These are phyloP conservation scores for Colletotrichum incanum DNA, from an alignment of 2,329 filamentous ascomycete species.

Conservation along the genomic window DNA sequence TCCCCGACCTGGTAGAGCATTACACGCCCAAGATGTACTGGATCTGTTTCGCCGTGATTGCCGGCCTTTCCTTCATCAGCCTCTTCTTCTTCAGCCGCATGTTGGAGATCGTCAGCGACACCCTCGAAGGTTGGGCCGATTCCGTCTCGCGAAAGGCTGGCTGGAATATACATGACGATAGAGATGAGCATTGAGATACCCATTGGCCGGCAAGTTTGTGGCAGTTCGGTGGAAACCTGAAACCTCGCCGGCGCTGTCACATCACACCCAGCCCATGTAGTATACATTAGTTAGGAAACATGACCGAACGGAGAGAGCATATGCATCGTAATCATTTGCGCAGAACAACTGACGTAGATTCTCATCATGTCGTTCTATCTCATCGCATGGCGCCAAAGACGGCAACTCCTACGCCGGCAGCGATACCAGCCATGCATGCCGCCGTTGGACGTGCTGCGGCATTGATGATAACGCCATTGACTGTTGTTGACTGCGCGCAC, in stretches of 20 bases:
- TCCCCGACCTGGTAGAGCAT: constrained; percentile 67
- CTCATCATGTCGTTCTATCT: not conserved
- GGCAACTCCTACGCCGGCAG: constrained; percentile 37
- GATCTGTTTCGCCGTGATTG: constrained; percentile 76
- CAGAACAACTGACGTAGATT: not conserved
- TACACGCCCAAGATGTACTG: constrained; percentile 78
- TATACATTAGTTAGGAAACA: not conserved
- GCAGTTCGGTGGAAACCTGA: not conserved
- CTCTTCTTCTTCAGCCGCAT: constrained; percentile 69
- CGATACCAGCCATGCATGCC: constrained; percentile 38
- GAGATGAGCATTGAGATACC: constrained; percentile 11
- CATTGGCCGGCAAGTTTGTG: not conserved
- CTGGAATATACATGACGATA: constrained; percentile 11
- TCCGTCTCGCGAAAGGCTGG: not conserved
- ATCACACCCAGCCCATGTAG: not conserved
- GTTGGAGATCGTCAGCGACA: constrained; percentile 63
- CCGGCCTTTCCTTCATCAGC: constrained; percentile 71
- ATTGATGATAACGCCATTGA: constrained; percentile 44
- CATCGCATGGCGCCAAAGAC: constrained; percentile 38
- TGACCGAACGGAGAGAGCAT: not conserved
- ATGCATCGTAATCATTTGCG: not conserved
- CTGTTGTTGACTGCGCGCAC: constrained; percentile 51
- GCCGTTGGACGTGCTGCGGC: constrained; percentile 37
- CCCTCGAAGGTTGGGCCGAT: constrained; percentile 56
- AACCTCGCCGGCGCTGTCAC: not conserved